A percentile compares a stretch with the other conserved stretches of the same genome.
Conservation (phyloP, 2,329 filamentous ascomycete species). For the Claviceps sp. region DNA sequence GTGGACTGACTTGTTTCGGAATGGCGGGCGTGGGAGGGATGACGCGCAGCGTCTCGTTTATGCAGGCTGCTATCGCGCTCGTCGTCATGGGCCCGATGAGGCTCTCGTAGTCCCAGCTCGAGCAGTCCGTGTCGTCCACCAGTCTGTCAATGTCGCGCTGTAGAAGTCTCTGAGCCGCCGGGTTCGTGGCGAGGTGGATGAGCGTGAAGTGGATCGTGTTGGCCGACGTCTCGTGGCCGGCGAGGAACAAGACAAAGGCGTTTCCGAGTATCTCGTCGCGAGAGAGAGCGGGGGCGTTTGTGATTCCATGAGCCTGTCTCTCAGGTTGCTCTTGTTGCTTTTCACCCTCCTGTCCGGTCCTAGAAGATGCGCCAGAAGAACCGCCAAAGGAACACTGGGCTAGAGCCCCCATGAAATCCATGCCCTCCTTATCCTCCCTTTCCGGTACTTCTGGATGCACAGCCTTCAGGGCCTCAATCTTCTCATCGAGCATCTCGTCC, state of each 20-base stretch:
- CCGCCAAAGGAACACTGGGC: constrained; percentile 4
- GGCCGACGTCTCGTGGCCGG: constrained; percentile 71
- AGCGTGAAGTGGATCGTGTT: constrained; percentile 61
- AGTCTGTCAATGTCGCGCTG: constrained; percentile 57
- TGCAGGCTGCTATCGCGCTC: constrained; percentile 57
- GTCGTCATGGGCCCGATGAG: constrained; percentile 52
- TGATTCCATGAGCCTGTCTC: constrained; percentile 6
- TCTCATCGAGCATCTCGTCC: constrained; percentile 52
- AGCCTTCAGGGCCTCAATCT: constrained; percentile 28
- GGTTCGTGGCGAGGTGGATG: constrained; percentile 52
- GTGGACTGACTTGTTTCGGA: constrained; percentile 47
- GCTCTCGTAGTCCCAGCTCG: constrained; percentile 58
- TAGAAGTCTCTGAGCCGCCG: constrained; percentile 47
- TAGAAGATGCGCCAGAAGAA: background rate
- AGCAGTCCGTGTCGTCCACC: constrained; percentile 42
- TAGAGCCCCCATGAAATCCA: constrained; percentile 40
- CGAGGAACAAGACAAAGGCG: constrained; percentile 53
- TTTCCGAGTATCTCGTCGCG: constrained; percentile 60
- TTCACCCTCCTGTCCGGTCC: constrained; percentile 15
- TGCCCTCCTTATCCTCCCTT: constrained; percentile 27
- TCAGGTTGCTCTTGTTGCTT: constrained; percentile 13
- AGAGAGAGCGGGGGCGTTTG: constrained; percentile 27
- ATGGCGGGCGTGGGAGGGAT: constrained; percentile 59
- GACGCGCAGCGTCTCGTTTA: constrained; percentile 66
- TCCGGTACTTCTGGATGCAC: too few relatives aligned